Evolutionary conservation across 495 filamentous ascomycete species (phyloP).

Genomic region (Lasiosphaeria hispida): DNA sequence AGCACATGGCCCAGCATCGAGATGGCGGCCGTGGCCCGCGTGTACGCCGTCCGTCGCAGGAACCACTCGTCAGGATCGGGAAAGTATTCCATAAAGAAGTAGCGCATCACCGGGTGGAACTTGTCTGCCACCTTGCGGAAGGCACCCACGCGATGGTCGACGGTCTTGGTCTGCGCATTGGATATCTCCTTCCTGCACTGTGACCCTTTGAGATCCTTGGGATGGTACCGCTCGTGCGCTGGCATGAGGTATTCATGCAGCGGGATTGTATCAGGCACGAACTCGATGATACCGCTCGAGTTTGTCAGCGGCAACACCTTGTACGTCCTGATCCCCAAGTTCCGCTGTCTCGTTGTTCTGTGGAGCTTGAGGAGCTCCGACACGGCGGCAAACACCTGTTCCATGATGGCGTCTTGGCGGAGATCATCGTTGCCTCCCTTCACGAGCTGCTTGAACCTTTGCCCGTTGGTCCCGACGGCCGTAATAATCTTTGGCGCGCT

Average conservation of each 20-base stretch:
- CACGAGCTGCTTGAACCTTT: slow-evolving; percentile 80
- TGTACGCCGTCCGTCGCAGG: slow-evolving; percentile 78
- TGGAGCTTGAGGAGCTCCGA: slow-evolving; percentile 83
- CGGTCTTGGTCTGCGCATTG: slow-evolving; percentile 63
- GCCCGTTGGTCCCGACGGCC: slow-evolving; percentile 70
- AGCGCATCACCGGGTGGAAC: slow-evolving; percentile 92
- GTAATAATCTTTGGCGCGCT: slow-evolving; percentile 91
- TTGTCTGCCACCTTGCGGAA: slow-evolving; percentile 72
- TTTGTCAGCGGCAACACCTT: slow-evolving; percentile 87
- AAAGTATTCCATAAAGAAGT: slow-evolving; percentile 96
- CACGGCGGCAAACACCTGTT: slow-evolving; percentile 97
- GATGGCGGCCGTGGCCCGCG: slow-evolving; percentile 86
- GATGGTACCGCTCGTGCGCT: slow-evolving; percentile 82
- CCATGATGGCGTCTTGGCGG: slow-evolving; percentile 99
- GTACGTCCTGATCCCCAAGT: slow-evolving; percentile 88
- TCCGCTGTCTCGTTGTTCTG: slow-evolving; percentile 79
- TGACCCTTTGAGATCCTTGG: slow-evolving; percentile 73
- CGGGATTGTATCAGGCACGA: slow-evolving; percentile 87
- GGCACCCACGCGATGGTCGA: slow-evolving; percentile 66
- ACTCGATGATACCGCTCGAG: slow-evolving; percentile 91
- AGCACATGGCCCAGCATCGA: slow-evolving; percentile 93
- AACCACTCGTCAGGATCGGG: slow-evolving; percentile 97
- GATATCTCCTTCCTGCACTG: slow-evolving; percentile 74
- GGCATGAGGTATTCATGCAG: slow-evolving; percentile 88
- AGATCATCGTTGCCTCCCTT: slow-evolving; percentile 95